Percentiles rank a stretch among this genome's conserved stretches.
These are phyloP conservation scores for Cystofilobasidium ferigula DNA, from an alignment of 768 basidiomycete genomes.

Conservation along the genomic window DNA sequence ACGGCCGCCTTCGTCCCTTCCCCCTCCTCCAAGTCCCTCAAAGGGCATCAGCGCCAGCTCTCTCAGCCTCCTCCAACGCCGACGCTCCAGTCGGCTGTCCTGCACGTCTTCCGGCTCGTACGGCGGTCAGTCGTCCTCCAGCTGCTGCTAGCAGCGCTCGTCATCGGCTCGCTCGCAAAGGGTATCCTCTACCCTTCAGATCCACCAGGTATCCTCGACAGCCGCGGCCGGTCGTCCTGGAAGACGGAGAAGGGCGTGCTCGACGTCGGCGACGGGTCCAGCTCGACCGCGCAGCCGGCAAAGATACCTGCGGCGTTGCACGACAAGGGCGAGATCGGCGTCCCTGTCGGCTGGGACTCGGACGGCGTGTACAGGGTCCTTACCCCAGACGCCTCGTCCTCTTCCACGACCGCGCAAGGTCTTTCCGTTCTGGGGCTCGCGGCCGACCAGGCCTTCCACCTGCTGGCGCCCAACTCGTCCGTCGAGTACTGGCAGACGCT, in stretches of 20 bases:
- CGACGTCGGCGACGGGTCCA: background rate
- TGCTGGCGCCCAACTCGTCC: background rate
- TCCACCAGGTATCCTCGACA: too few species aligned
- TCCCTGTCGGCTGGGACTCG: background rate
- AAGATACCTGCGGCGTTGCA: background rate
- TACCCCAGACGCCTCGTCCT: background rate
- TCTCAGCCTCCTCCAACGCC: background rate
- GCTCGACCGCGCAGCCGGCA: background rate
- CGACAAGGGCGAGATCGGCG: background rate
- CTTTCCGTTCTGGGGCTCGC: background rate
- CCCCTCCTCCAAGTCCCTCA: too few species aligned
- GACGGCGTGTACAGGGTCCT: constrained; percentile 2
- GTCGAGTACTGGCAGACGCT: constrained; percentile 4
- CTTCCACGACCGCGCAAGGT: background rate
- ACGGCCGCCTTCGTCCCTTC: too few species aligned
- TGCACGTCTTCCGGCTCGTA: background rate
- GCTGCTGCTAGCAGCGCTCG: background rate
- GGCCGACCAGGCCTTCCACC: constrained; percentile 10
- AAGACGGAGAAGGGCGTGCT: background rate
- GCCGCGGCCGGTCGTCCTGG: too few species aligned
- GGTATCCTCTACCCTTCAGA: too few species aligned
- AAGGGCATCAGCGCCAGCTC: background rate
- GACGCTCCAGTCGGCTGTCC: background rate
- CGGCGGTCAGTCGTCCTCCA: background rate
- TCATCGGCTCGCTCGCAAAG: background rate